Base-by-base conservation (phyloP, 1,284 basidiomycete species). In the Tilletia horrida region DNA sequence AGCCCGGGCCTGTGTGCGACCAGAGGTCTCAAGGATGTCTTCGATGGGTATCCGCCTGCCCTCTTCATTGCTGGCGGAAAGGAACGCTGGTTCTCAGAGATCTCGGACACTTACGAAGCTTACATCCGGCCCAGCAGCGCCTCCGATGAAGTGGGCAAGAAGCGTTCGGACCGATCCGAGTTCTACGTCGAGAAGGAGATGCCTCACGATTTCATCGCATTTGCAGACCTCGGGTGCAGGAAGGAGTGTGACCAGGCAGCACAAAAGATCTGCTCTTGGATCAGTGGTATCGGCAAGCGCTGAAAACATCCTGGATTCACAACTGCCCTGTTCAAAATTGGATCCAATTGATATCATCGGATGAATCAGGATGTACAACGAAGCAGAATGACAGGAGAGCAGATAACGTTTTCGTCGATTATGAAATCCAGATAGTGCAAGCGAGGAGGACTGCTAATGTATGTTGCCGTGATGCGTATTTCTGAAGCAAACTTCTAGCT, bases 61-160 rank as follows among this genome's bases (percentile, higher is more conserved):
- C 25, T 63, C 27, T 40, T 63, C 62, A 45, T 63, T 16, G 62
- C 62, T 18, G 62, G 62, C 14, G 62, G 62, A 18, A 44, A 45
- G 27, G 62, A 63, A 27, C 43, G 62, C 18, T 29, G 43, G 43
- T 45, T 44, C 43, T 29, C 31, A 27, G 43, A 63, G 48, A 63
- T 63, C 35, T 40, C 16, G 45, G 18, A n/a, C 45, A 48, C 45
- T 6, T 48, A 48, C 16, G 7, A 48, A 23, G 45, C 16, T 48
- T 48, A 48, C 16, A 16, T 23, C 18, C 18, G 16, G 45, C 16
- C 45, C 11, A 40, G 45, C 18, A 48, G 45, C 45, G 45, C 16
- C 45, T 18, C 45, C 16, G 45, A 40, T 11, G 35, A 40, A 11
- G 35, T 40, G 6, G 45, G 7, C 45, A 23, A 48, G 45, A 18